These are phyloP conservation scores for Flueggea neowawraea DNA, from an alignment of 441 rosid species.

Conservation along the genomic window DNA sequence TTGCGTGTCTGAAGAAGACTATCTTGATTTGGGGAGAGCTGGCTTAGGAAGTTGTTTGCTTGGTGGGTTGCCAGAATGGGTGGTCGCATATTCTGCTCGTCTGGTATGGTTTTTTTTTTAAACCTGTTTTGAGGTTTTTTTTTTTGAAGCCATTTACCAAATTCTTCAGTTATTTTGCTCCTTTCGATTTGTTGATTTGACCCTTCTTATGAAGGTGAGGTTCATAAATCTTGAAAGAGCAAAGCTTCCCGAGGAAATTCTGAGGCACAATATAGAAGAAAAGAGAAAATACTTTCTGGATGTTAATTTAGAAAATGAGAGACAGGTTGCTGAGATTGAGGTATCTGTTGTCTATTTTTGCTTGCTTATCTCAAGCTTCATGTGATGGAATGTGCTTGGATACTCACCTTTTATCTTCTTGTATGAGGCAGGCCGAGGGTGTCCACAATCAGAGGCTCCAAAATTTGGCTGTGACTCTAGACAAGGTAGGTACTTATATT, in stretches of 20 bases:
- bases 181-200: slow-evolving; percentile 12
- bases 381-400: slow-evolving; percentile 11
- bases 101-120: slow-evolving; percentile 50
- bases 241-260: slow-evolving; percentile 93
- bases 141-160: neutral
- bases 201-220: slow-evolving; percentile 69
- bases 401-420: slow-evolving; percentile 19
- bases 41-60: slow-evolving; percentile 98
- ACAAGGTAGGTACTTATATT: slow-evolving; percentile 59
- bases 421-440: slow-evolving; percentile 87
- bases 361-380: slow-evolving; percentile 3
- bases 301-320: slow-evolving; percentile 79
- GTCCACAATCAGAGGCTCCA: slow-evolving; percentile 99
- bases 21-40: slow-evolving; percentile 96
- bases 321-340: slow-evolving; percentile 99
- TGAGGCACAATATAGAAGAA: slow-evolving; percentile 93
- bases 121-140: slow-evolving; percentile 2
- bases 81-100: slow-evolving; percentile 94
- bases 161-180: slow-evolving; percentile 1
- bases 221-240: slow-evolving; percentile 96
- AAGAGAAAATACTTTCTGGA: slow-evolving; percentile 83
- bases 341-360: slow-evolving; percentile 32
- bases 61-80: slow-evolving; percentile 98
- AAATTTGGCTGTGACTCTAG: slow-evolving; percentile 97
- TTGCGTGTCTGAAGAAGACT: slow-evolving; percentile 94